phyloP scores from a whole-genome alignment of 2,329 filamentous ascomycete genomes.

The Aspergillus japonicus region DNA sequence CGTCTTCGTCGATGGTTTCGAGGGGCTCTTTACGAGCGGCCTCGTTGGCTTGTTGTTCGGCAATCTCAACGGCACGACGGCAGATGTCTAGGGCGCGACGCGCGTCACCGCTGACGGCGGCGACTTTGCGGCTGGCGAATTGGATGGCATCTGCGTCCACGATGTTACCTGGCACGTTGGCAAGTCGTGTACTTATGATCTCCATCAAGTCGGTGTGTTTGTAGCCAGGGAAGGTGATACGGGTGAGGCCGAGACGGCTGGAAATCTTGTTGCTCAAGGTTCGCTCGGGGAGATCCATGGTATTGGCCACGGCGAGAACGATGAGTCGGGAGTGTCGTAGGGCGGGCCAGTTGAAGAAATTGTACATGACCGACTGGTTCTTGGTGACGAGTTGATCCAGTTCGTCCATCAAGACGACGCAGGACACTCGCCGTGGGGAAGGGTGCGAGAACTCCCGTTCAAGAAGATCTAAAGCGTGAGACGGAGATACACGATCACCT shows the following conservation, averaged over 20 bases:
- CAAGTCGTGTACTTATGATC: conserved; percentile 91
- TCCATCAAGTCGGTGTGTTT: conserved; percentile 96
- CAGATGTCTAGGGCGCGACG: conserved; percentile 92
- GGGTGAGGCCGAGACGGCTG: conserved; percentile 81
- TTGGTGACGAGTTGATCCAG: conserved; percentile 96
- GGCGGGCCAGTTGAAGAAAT: conserved; percentile 99
- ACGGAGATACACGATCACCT: conserved; percentile 85
- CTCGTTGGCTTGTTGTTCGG: conserved; percentile 70
- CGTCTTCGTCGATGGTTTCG: conserved; percentile 24
- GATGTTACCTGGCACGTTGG: conserved; percentile 82
- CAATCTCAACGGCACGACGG: conserved; percentile 88
- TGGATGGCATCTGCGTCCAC: conserved; percentile 92
- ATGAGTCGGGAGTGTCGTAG: conserved; percentile 88
- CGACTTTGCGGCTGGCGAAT: conserved; percentile 94
- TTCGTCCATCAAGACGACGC: conserved; percentile 97
- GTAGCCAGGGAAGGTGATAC: conserved; percentile 96
- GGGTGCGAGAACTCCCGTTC: conserved; percentile 92
- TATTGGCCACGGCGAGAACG: conserved; percentile 95
- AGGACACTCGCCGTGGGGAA: conserved; percentile 85
- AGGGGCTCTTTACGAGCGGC: conserved; percentile 25
- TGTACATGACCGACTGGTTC: conserved; percentile 99
- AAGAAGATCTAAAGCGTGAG: conserved; percentile 85
- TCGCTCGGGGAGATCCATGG: conserved; percentile 95
- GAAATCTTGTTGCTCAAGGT: conserved; percentile 98
- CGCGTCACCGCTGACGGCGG: conserved; percentile 92